Percentiles rank a stretch among this genome's conserved stretches.
Evolutionary conservation across 2,329 filamentous ascomycete species (phyloP).

Genomic region (Tolypocladium tundrense): DNA sequence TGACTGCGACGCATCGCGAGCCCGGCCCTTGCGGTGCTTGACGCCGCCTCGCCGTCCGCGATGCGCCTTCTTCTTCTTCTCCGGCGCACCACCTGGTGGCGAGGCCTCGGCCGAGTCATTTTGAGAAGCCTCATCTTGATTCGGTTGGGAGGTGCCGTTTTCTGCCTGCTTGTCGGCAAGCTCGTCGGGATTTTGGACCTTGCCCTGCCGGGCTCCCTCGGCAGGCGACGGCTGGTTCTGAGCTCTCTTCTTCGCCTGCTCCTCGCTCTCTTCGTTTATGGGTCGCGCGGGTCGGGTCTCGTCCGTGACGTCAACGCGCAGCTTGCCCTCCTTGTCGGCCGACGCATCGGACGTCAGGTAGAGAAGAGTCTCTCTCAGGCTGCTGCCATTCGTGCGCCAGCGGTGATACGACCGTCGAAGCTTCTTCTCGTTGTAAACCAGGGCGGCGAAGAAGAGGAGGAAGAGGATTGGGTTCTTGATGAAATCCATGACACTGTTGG

Average conservation of each 20-base stretch:
- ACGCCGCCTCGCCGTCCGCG: conserved; percentile 63
- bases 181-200: not conserved
- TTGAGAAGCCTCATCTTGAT: not conserved
- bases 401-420: conserved; percentile 28
- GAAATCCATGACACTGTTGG: conserved; percentile 42
- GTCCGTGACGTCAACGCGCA: not conserved
- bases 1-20: conserved; percentile 40
- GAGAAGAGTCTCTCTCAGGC: conserved; percentile 14
- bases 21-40: conserved; percentile 51
- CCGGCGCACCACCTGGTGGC: conserved; percentile 11
- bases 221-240: not conserved
- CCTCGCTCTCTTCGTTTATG: not conserved
- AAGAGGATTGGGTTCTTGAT: conserved; percentile 44
- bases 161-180: not conserved
- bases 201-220: not conserved
- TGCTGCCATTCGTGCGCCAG: conserved; percentile 17
- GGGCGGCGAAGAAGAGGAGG: conserved; percentile 29
- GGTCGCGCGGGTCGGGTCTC: not conserved
- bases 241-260: not conserved
- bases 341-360: conserved; percentile 4
- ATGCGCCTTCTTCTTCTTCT: conserved; percentile 59
- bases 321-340: not conserved
- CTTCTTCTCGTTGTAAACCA: conserved; percentile 36
- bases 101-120: not conserved
- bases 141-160: not conserved